These are phyloP conservation scores for Alternaria conjuncta DNA, from an alignment of 2,329 filamentous ascomycete genomes.

Conservation along the genomic window DNA sequence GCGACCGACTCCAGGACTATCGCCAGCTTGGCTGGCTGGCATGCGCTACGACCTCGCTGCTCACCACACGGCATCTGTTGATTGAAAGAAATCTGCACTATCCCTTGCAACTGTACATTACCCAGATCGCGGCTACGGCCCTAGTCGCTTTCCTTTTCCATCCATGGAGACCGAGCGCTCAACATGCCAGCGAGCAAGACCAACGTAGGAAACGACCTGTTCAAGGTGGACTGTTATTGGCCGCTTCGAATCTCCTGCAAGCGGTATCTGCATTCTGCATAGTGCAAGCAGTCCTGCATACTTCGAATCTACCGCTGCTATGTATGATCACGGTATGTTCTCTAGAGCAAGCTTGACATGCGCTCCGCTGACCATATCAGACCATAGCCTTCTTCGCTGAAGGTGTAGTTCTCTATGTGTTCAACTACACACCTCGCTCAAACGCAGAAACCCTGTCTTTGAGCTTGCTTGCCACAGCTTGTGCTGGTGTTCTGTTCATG, in stretches of 20 bases:
- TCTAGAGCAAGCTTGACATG: background rate
- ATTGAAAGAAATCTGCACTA: constrained; percentile 35
- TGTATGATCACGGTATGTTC: constrained; percentile 39
- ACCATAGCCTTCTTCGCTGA: constrained; percentile 28
- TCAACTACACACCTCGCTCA: constrained; percentile 7
- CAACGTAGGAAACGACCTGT: background rate
- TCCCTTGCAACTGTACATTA: constrained; percentile 22
- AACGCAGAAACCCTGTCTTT: constrained; percentile 20
- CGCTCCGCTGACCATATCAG: constrained; percentile 10
- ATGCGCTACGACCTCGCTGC: constrained; percentile 25
- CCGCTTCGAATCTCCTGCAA: constrained; percentile 12
- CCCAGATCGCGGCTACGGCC: constrained; percentile 18
- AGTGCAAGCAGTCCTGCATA: constrained; percentile 40
- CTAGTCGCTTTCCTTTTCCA: constrained; percentile 3
- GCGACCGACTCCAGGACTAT: constrained; percentile 7
- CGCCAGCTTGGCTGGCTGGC: constrained; percentile 19
- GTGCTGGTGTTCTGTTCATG: constrained; percentile 25
- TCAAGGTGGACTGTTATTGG: constrained; percentile 8
- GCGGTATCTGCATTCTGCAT: constrained; percentile 31
- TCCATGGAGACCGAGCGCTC: background rate
- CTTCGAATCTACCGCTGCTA: constrained; percentile 38
- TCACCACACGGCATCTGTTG: constrained; percentile 29
- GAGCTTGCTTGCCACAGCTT: constrained; percentile 18
- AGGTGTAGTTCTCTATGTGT: constrained; percentile 14
- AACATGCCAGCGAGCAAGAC: background rate